Base-by-base conservation (phyloP, 1,139 yeast genomes). In the Kodamaea sp. region DNA sequence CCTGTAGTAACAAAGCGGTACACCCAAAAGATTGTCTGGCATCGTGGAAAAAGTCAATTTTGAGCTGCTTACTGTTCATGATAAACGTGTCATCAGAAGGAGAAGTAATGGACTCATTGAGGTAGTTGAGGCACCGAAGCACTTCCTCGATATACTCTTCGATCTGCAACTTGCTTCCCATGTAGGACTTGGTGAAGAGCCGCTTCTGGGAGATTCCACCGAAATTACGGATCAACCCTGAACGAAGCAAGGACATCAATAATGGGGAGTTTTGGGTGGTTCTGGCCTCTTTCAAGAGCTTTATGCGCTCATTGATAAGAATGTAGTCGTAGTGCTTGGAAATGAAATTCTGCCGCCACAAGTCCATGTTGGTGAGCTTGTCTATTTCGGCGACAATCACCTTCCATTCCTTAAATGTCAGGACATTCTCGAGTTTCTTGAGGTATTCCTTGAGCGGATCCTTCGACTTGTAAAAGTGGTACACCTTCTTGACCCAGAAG, bases 1-100 rank as follows among this genome's bases (percentile, higher is more conserved):
- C 97, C 59, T 92, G 97, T 20, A 92, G 66, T 22, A 92, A 77
- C 41, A 92, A 67, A 0, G 97, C 97, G 0, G 97, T 88, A 34
- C 88, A 78, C 0, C 98, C 98, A 57, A 85, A 78, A 0, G 95
- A 83, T 53, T 89, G 92, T 50, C 92, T 75, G 3, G 95, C 87
- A 54, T 92, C 95, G 53, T 86, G 95, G 58, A 88, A 90, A 53
- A 89, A 88, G 47, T 89, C 88, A 30, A 87, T 68, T 39, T 86
- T 85, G 42, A 80, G 65, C 49, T 83, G 87, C 38, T 69, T 71
- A 36, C 74, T 65, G 46, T 73, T 70, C 69, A 70, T 66, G 29
- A 66, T 62, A 37, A 58, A 65, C 16, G 63, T 68, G 32, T 61
- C 56, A 22, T 52, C 56, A 24, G 49, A 48, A 16, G 55, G 60